Percentiles rank a stretch among this genome's conserved stretches.
phyloP scores from a whole-genome alignment of 1,139 yeast species.

The Diutina sp. region DNA sequence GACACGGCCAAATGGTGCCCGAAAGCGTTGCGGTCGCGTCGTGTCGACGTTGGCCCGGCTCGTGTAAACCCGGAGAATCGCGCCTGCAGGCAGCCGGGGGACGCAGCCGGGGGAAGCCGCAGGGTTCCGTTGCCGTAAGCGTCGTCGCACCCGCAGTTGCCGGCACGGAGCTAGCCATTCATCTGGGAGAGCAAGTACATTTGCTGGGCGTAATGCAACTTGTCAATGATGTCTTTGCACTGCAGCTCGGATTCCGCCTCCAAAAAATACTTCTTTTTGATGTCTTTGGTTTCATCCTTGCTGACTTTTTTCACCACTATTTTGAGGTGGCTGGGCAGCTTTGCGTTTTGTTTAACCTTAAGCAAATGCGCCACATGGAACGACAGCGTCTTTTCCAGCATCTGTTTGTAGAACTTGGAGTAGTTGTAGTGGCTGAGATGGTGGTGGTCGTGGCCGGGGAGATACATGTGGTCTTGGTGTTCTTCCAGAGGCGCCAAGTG shows the following conservation, averaged over 20 bases:
- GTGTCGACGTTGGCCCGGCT: neutral
- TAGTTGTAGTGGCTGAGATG: constrained; percentile 44
- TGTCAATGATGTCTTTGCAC: constrained; percentile 64
- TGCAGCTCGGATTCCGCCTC: constrained; percentile 58
- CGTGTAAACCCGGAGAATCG: neutral
- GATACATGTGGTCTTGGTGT: constrained; percentile 19
- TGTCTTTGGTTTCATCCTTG: constrained; percentile 5
- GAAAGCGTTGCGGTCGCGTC: neutral
- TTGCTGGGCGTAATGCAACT: constrained; percentile 40
- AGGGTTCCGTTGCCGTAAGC: neutral
- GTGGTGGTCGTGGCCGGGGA: constrained; percentile 15
- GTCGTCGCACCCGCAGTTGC: neutral
- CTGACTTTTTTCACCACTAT: constrained; percentile 53
- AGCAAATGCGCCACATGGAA: constrained; percentile 76
- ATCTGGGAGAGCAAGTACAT: constrained; percentile 19
- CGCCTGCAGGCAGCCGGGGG: neutral
- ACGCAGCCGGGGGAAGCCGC: neutral
- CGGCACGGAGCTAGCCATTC: neutral
- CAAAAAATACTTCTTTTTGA: constrained; percentile 66
- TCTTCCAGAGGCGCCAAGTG: constrained; percentile 58
- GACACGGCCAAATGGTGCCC: neutral
- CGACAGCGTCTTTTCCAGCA: constrained; percentile 66
- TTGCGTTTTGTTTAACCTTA: constrained; percentile 52
- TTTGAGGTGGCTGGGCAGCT: constrained; percentile 72
- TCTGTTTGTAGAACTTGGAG: constrained; percentile 24